phyloP scores from a whole-genome alignment of 1,139 yeast species.

The Geotrichum bryndzae region DNA sequence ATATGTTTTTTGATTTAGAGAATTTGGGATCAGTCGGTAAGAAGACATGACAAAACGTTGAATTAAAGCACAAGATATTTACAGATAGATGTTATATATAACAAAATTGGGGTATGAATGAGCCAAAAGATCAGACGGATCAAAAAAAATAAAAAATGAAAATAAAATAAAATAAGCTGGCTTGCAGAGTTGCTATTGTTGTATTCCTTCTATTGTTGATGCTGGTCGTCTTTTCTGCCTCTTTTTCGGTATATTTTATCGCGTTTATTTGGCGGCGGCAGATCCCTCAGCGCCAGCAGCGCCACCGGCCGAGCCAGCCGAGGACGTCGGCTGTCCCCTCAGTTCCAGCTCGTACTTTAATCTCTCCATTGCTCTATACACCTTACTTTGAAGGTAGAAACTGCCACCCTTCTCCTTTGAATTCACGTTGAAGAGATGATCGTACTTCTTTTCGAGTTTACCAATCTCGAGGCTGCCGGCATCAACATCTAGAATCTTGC shows the following conservation, averaged over 20 bases:
- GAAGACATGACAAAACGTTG: background rate
- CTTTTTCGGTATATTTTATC: background rate
- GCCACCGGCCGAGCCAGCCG: conserved; percentile 2
- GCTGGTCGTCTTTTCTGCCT: background rate
- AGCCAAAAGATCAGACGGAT: background rate
- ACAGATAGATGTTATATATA: background rate
- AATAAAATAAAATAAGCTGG: background rate
- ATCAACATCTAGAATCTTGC: conserved; percentile 81
- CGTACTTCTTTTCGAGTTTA: conserved; percentile 66
- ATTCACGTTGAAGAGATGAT: conserved; percentile 79
- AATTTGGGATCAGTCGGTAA: background rate
- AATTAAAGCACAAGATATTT: background rate
- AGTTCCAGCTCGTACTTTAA: conserved; percentile 46
- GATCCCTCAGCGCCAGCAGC: background rate
- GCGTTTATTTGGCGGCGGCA: conserved; percentile 2
- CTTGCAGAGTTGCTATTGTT: background rate
- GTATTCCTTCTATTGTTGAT: background rate
- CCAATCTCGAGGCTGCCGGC: conserved; percentile 39
- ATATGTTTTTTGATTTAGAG: background rate
- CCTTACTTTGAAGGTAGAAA: conserved; percentile 86
- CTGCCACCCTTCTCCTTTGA: conserved; percentile 92
- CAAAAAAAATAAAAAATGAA: background rate
- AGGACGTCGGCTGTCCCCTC: conserved; percentile 11
- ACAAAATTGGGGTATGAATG: background rate
- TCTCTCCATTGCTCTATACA: conserved; percentile 74